Evolutionary conservation across 495 filamentous ascomycete genomes (phyloP).

Genomic region (Aspergillus asperescens): DNA sequence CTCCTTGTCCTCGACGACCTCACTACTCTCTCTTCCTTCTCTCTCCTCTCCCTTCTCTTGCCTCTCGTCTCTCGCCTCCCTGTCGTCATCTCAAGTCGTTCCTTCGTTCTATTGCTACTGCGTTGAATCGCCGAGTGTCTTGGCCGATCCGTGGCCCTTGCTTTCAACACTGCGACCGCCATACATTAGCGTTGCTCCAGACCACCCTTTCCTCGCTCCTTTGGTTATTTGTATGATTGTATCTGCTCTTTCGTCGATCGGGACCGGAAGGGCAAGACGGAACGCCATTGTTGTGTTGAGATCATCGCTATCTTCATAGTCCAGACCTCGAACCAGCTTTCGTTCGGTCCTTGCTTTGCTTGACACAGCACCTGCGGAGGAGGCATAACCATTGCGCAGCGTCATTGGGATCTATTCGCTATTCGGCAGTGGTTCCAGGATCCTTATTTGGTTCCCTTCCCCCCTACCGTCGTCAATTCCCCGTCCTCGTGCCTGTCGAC

Average conservation of each 20-base stretch:
- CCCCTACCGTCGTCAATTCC: conserved; percentile 10
- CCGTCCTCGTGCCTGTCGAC: conserved; percentile 19
- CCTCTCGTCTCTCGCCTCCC: neutral
- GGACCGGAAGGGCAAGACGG: conserved; percentile 5
- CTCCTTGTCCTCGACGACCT: neutral
- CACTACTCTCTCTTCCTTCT: conserved; percentile 4
- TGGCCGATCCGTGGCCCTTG: conserved; percentile 28
- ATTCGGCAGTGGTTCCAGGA: neutral
- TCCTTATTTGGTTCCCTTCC: conserved; percentile 11
- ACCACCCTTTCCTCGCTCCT: neutral
- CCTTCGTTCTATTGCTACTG: neutral
- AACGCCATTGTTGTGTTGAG: neutral
- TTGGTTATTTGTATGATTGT: too few species aligned
- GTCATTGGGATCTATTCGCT: neutral
- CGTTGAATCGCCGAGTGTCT: conserved; percentile 10
- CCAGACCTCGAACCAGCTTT: neutral
- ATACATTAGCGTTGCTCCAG: conserved; percentile 3
- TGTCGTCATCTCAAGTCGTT: neutral
- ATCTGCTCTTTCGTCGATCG: conserved; percentile 14
- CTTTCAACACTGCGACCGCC: conserved; percentile 19
- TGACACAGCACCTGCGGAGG: neutral
- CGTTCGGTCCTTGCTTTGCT: conserved; percentile 32
- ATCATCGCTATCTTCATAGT: neutral
- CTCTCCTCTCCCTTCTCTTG: conserved; percentile 14
- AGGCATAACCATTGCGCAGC: conserved; percentile 13